Evolutionary conservation across 164 flowering plant genomes (phyloP).

Genomic region (Aristolochia californica): DNA sequence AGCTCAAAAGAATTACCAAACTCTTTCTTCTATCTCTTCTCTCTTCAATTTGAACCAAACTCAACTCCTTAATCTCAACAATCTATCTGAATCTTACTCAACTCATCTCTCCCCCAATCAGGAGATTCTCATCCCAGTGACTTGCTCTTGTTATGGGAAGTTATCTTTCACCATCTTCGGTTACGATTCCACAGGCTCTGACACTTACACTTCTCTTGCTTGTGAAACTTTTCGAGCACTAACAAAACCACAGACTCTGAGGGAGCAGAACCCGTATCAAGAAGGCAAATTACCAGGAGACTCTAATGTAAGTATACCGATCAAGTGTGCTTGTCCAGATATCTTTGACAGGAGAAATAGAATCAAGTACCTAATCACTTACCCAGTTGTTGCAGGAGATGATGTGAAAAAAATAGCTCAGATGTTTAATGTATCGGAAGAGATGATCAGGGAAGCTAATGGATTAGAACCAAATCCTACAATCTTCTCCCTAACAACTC

Average conservation of each 20-base stretch:
- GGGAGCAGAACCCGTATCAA: conserved; percentile 15
- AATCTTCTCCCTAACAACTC: conserved; percentile 28
- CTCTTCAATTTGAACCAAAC: conserved; percentile 21
- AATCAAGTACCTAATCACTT: conserved; percentile 34
- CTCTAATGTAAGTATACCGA: conserved; percentile 22
- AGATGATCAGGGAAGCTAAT: conserved; percentile 24
- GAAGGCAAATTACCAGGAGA: background rate
- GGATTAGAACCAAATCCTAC: conserved; percentile 16
- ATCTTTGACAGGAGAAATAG: conserved; percentile 4
- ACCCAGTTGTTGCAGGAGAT: conserved; percentile 29
- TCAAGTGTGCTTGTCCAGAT: conserved; percentile 43
- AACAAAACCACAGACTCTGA: conserved; percentile 18
- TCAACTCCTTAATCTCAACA: conserved; percentile 23
- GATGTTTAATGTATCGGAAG: conserved; percentile 20
- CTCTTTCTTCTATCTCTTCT: conserved; percentile 21
- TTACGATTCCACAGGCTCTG: conserved; percentile 15
- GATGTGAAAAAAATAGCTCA: conserved; percentile 9
- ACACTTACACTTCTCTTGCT: conserved; percentile 16
- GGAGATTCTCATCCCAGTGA: conserved; percentile 35
- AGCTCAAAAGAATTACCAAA: conserved; percentile 17
- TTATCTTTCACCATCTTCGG: conserved; percentile 22
- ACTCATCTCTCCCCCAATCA: conserved; percentile 17
- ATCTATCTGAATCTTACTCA: conserved; percentile 10
- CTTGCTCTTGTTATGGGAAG: conserved; percentile 26
- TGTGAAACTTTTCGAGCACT: conserved; percentile 33